Percentiles rank a stretch among this genome's conserved stretches.
phyloP scores from a whole-genome alignment of 768 basidiomycete genomes.

The Cystofilobasidium capitatum region DNA sequence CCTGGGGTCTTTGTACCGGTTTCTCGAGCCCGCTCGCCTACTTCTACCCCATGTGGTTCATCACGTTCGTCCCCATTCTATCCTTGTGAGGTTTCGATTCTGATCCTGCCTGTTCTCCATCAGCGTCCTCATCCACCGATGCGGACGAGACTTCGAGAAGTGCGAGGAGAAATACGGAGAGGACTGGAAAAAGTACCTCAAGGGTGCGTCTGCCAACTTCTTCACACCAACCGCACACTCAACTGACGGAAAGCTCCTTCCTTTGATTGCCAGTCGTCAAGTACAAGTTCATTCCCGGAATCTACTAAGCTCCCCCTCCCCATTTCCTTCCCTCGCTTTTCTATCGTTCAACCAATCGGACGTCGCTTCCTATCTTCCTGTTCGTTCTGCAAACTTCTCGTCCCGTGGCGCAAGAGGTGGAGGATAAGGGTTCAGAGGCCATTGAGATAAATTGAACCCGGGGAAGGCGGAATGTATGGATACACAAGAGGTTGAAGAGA shows the following conservation, averaged over 20 bases:
- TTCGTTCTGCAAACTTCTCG: no score
- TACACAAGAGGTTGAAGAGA: no score
- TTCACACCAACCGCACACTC: background rate
- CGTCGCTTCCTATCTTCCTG: no score
- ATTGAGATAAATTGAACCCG: no score
- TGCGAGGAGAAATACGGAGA: conserved; percentile 86
- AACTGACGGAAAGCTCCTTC: background rate
- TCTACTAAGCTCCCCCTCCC: no score
- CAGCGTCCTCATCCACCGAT: conserved; percentile 79
- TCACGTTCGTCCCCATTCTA: background rate
- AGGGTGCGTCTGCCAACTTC: conserved; percentile 12
- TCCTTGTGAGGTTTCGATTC: no score
- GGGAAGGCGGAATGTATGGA: no score
- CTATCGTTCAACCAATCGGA: no score
- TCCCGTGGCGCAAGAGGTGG: no score
- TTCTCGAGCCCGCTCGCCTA: conserved; percentile 36
- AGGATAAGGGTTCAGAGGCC: no score
- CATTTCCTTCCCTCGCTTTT: no score
- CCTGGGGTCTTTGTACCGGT: conserved; percentile 73
- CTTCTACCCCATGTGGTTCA: conserved; percentile 22
- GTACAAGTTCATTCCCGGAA: conserved; percentile 84
- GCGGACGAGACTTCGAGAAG: conserved; percentile 88
- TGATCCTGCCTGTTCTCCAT: background rate
- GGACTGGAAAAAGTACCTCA: conserved; percentile 44
- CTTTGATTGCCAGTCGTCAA: conserved; percentile 51